Conservation (phyloP, 257 asterid species). For the Penstemon eatonii region DNA sequence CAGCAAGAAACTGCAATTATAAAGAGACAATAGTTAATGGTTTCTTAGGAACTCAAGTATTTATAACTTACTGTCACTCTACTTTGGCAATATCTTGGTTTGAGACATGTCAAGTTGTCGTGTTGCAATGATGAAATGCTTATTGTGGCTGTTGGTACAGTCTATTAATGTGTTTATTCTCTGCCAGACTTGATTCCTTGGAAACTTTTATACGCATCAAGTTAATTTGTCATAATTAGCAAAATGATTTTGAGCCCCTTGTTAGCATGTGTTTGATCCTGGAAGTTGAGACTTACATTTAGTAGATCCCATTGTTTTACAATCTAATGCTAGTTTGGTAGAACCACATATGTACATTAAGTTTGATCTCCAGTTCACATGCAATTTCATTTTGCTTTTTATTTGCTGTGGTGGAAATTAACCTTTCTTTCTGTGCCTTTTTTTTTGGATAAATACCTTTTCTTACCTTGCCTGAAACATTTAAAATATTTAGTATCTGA, state of each 20-base stretch:
- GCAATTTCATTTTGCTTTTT: background rate
- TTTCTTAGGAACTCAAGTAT: background rate
- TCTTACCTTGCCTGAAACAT: too few relatives aligned
- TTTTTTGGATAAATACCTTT: too few relatives aligned
- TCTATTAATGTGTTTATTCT: background rate
- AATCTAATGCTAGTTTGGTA: background rate
- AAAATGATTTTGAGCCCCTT: background rate
- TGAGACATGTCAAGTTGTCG: background rate
- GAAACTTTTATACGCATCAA: background rate
- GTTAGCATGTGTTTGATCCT: background rate
- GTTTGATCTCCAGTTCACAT: background rate
- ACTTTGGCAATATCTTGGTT: background rate
- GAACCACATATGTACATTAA: background rate
- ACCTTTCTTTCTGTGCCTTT: background rate
- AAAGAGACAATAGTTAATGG: constrained; percentile 7
- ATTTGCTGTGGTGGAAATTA: background rate
- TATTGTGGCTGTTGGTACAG: background rate
- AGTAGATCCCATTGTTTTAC: background rate
- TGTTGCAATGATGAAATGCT: background rate
- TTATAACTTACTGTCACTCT: background rate
- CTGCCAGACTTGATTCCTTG: background rate
- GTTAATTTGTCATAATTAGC: background rate
- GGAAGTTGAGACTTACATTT: background rate
- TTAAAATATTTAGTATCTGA: too few relatives aligned
- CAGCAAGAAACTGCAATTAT: background rate